Conservation (phyloP, 352 stramenopile species). For the Vaucheria bursata region DNA sequence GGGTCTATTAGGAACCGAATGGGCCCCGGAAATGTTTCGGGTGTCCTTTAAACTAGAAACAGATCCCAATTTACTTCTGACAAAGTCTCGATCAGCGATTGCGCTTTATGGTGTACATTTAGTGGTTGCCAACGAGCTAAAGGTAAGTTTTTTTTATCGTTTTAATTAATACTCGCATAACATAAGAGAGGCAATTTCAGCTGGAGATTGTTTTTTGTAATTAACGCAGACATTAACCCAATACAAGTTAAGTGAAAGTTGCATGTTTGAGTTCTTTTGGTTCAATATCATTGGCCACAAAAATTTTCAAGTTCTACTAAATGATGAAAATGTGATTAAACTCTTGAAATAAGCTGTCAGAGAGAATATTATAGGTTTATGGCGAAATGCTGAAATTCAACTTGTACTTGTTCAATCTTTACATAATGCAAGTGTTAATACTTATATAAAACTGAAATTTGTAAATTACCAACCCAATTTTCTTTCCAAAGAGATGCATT, state of each 20-base stretch:
- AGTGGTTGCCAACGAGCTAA: conserved; percentile 92
- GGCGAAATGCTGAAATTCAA: too few relatives aligned
- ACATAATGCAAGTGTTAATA: too few relatives aligned
- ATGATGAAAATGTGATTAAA: neutral
- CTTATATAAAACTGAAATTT: too few relatives aligned
- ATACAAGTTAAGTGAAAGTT: neutral
- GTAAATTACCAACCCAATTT: too few relatives aligned
- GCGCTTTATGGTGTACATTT: conserved; percentile 83
- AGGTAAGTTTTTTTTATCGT: conserved; percentile 47
- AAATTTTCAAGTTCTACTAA: neutral
- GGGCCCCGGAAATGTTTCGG: conserved; percentile 85
- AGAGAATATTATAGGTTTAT: too few relatives aligned
- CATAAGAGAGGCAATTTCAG: neutral
- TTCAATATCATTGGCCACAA: neutral
- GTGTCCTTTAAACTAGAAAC: conserved; percentile 99
- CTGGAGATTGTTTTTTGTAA: neutral
- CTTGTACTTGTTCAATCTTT: too few relatives aligned
- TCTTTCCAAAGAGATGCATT: too few relatives aligned
- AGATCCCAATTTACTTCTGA: conserved; percentile 77
- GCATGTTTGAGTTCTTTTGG: too few relatives aligned
- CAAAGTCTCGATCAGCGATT: conserved; percentile 82
- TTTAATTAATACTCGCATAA: neutral
- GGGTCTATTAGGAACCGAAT: conserved; percentile 71
- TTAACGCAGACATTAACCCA: neutral
- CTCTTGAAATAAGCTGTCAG: neutral